Conservation (phyloP, 768 basidiomycete genomes). For the Lactarius pseudohatsudake region DNA sequence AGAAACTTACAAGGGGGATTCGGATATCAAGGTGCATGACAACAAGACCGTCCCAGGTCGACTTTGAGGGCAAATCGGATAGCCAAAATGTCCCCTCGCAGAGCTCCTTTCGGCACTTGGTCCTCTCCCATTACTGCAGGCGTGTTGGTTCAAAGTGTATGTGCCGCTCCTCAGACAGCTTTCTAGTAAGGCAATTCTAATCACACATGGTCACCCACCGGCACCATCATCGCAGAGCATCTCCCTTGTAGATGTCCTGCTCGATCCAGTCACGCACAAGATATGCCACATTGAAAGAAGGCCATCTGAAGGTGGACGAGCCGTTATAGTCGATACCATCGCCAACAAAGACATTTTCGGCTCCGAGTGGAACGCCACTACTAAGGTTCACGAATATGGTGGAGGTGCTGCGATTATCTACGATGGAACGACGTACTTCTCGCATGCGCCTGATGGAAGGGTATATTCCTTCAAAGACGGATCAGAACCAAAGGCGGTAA, state of each 20-base stretch:
- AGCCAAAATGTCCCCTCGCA: slow-evolving; percentile 2
- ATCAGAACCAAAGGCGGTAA: slow-evolving; percentile 47
- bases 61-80: neutral
- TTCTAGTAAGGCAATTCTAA: neutral
- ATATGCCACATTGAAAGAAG: slow-evolving; percentile 62
- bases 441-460: slow-evolving; percentile 51
- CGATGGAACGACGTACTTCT: slow-evolving; percentile 56
- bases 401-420: slow-evolving; percentile 59
- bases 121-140: slow-evolving; percentile 27
- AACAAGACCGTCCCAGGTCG: neutral
- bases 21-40: neutral
- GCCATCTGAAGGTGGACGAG: slow-evolving; percentile 55
- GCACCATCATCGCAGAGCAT: slow-evolving; percentile 31
- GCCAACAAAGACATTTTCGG: slow-evolving; percentile 53
- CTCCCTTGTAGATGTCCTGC: slow-evolving; percentile 45
- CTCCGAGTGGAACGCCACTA: slow-evolving; percentile 53
- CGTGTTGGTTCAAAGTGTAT: slow-evolving; percentile 17
- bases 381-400: slow-evolving; percentile 70
- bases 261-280: slow-evolving; percentile 48
- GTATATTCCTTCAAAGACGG: slow-evolving; percentile 46
- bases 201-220: neutral
- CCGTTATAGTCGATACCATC: slow-evolving; percentile 54
- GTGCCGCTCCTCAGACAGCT: neutral
- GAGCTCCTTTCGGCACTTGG: slow-evolving; percentile 26
- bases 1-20: no score